These are phyloP conservation scores for Cubamyces lactineus DNA, from an alignment of 768 basidiomycete species.

Conservation along the genomic window DNA sequence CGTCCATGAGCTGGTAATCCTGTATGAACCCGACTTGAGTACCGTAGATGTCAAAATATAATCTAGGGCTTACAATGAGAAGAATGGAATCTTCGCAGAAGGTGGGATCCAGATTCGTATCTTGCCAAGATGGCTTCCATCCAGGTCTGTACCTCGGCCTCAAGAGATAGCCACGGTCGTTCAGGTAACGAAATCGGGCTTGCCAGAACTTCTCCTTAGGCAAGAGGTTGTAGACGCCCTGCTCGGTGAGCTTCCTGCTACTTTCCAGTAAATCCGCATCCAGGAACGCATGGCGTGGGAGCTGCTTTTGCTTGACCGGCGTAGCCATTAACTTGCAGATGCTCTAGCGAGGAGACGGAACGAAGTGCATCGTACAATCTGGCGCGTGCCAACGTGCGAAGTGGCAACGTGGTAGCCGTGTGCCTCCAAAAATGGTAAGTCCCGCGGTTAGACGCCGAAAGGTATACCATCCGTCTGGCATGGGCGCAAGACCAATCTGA, in stretches of 20 bases:
- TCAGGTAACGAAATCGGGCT: slow-evolving; percentile 16
- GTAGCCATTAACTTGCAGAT: neutral
- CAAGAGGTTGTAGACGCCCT: slow-evolving; percentile 10
- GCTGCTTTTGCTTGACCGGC: neutral
- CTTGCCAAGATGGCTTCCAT: slow-evolving; percentile 31
- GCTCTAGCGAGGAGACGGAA: neutral
- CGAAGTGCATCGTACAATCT: neutral
- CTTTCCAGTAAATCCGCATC: neutral
- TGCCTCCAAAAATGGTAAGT: no score
- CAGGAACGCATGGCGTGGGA: slow-evolving; percentile 9
- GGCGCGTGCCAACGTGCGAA: no score
- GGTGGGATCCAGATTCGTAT: slow-evolving; percentile 5
- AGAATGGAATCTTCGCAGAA: slow-evolving; percentile 25
- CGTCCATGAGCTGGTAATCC: slow-evolving; percentile 24
- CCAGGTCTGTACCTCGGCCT: slow-evolving; percentile 19
- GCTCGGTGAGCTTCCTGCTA: slow-evolving; percentile 1
- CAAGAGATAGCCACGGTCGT: slow-evolving; percentile 11
- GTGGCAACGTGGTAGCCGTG: no score
- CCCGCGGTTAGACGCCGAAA: no score
- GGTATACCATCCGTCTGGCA: no score
- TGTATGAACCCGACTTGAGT: neutral
- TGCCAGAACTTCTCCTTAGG: slow-evolving; percentile 20
- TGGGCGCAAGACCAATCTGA: no score
- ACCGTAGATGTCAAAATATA: neutral
- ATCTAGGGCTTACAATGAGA: neutral